These are phyloP conservation scores for Podila clonocystis DNA, from an alignment of 192 early-diverging fungal genomes.

Conservation along the genomic window DNA sequence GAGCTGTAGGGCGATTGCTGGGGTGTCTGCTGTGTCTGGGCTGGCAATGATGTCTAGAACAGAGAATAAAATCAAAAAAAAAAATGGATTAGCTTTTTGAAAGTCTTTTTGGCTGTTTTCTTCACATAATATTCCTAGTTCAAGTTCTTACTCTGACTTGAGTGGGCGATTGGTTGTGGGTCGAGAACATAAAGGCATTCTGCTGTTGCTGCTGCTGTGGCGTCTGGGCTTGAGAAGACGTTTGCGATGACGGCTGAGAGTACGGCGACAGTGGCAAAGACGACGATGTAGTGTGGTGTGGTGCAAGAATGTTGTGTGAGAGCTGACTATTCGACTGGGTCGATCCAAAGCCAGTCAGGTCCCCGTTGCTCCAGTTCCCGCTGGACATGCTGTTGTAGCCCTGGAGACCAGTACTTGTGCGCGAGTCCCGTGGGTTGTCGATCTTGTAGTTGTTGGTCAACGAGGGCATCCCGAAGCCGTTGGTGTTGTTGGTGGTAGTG, in stretches of 20 bases:
- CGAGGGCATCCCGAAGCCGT: neutral
- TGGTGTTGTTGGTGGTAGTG: constrained; percentile 26
- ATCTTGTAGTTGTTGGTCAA: constrained; percentile 29
- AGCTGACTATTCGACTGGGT: constrained; percentile 28
- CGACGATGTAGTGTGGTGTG: constrained; percentile 4
- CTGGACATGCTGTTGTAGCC: constrained; percentile 31
- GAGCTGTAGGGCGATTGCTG: no score
- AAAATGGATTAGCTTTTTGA: neutral
- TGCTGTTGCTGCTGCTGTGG: constrained; percentile 27
- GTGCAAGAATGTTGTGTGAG: constrained; percentile 10
- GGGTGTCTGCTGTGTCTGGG: no score
- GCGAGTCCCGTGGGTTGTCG: constrained; percentile 31
- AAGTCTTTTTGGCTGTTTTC: no score
- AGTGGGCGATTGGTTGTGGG: constrained; percentile 22
- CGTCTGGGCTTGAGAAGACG: neutral
- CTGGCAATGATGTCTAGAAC: neutral
- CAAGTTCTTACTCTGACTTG: constrained; percentile 25
- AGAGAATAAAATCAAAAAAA: constrained; percentile 4
- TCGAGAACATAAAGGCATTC: constrained; percentile 21
- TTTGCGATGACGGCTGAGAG: constrained; percentile 29
- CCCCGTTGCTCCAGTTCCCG: constrained; percentile 24
- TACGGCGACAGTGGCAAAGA: constrained; percentile 22
- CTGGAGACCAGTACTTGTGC: constrained; percentile 20
- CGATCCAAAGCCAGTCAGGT: constrained; percentile 28
- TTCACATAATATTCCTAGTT: neutral